Evolutionary conservation across 2,329 filamentous ascomycete species (phyloP).

Genomic region (Penicillium sp.): DNA sequence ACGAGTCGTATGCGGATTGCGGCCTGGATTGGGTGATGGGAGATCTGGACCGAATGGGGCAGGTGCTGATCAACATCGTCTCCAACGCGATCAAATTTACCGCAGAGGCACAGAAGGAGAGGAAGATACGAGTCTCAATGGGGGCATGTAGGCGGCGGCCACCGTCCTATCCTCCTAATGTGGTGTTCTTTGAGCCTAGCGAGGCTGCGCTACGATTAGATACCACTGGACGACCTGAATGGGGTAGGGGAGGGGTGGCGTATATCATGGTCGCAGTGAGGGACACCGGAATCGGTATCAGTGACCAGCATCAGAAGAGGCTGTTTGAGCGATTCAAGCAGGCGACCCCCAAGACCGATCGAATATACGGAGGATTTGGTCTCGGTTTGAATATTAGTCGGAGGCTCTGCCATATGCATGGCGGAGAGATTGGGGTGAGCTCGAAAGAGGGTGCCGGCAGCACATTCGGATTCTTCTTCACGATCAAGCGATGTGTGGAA

Average conservation of each 20-base stretch:
- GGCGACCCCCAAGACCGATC: constrained; percentile 74
- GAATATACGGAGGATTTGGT: constrained; percentile 79
- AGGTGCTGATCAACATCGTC: constrained; percentile 79
- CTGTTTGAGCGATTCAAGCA: constrained; percentile 82
- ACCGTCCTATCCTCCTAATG: constrained; percentile 45
- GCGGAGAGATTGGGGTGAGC: constrained; percentile 76
- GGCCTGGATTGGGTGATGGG: constrained; percentile 69
- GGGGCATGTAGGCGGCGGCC: constrained; percentile 54
- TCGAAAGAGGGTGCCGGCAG: constrained; percentile 60
- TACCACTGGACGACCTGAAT: constrained; percentile 51
- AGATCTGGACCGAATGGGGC: constrained; percentile 75
- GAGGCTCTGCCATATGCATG: constrained; percentile 78
- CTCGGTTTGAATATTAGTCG: constrained; percentile 80
- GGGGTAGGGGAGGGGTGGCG: constrained; percentile 62
- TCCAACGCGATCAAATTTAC: constrained; percentile 87
- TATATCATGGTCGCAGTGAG: constrained; percentile 75
- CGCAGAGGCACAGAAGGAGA: constrained; percentile 30
- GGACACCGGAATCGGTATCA: constrained; percentile 77
- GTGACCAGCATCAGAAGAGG: constrained; percentile 71
- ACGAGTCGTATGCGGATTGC: constrained; percentile 63
- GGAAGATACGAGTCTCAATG: constrained; percentile 57
- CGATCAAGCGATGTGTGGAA: constrained; percentile 40
- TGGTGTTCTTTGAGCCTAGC: constrained; percentile 37
- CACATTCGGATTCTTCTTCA: constrained; percentile 64
- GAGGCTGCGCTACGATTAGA: constrained; percentile 31